Conservation (phyloP, 805 yeast genomes). For the Wickerhamiella azymoides region DNA sequence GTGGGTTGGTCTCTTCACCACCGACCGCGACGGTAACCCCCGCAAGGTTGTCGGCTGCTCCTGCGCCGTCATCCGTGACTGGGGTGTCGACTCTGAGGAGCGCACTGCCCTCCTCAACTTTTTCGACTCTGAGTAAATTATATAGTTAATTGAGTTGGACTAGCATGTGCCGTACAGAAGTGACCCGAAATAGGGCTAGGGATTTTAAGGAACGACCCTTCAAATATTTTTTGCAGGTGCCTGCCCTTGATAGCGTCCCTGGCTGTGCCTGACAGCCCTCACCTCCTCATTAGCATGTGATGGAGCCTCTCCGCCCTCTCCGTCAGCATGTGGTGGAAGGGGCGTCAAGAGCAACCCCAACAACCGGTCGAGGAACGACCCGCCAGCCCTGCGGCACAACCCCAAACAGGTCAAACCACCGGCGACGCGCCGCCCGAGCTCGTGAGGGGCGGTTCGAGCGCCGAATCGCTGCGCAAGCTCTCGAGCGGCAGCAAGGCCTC, state of each 20-base stretch:
- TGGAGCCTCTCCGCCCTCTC: not conserved
- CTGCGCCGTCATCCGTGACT: conserved; percentile 97
- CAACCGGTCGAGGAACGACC: too few species aligned
- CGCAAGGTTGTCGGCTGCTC: conserved; percentile 99
- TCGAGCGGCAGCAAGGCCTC: not conserved
- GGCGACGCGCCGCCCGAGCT: not conserved
- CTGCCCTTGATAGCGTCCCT: too few species aligned
- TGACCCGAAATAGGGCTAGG: too few species aligned
- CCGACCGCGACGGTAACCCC: conserved; percentile 99
- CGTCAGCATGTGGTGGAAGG: not conserved
- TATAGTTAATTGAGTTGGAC: not conserved
- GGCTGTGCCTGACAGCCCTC: too few species aligned
- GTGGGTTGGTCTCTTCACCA: conserved; percentile 99
- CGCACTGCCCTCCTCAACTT: conserved; percentile 91
- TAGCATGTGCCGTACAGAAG: too few species aligned
- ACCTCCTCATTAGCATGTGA: too few species aligned
- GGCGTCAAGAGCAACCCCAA: not conserved
- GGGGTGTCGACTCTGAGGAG: conserved; percentile 99
- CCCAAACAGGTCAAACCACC: not conserved
- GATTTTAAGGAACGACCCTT: too few species aligned
- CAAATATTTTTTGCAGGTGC: too few species aligned
- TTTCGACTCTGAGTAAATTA: conserved; percentile 69
- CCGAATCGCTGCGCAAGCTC: not conserved
- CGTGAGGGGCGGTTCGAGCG: not conserved
- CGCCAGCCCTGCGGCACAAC: too few species aligned